Evolutionary conservation across 192 early-diverging fungal genomes (phyloP).

Genomic region (Coemansia sp.): DNA sequence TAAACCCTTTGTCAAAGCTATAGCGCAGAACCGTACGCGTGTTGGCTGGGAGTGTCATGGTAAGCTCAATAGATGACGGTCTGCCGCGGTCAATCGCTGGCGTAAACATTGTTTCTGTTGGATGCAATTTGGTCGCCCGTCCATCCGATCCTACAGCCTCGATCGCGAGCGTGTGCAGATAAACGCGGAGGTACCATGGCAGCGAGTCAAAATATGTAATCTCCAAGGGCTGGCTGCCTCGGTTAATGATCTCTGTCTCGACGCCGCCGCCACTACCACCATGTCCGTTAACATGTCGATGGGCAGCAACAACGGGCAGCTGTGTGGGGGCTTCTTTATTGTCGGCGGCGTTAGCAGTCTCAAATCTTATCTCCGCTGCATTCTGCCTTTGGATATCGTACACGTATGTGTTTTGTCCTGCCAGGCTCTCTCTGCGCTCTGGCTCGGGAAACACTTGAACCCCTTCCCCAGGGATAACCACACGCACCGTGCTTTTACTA

Average conservation of each 20-base stretch:
- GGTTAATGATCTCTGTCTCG: constrained; percentile 71
- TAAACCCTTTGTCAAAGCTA: constrained; percentile 87
- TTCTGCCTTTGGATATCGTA: constrained; percentile 31
- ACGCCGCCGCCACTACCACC: constrained; percentile 87
- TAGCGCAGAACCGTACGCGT: constrained; percentile 68
- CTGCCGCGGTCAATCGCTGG: constrained; percentile 76
- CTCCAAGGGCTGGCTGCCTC: constrained; percentile 41
- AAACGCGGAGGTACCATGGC: constrained; percentile 92
- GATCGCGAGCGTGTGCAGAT: constrained; percentile 81
- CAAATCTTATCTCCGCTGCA: constrained; percentile 14
- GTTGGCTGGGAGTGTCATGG: constrained; percentile 65
- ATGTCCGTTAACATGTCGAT: constrained; percentile 60
- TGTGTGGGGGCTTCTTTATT: constrained; percentile 3
- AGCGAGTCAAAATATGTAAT: constrained; percentile 74
- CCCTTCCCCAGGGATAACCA: constrained; percentile 17
- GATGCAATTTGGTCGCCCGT: constrained; percentile 3
- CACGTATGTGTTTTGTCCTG: constrained; percentile 11
- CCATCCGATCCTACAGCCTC: constrained; percentile 18
- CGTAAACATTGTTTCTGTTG: constrained; percentile 55
- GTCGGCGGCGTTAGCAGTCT: not conserved
- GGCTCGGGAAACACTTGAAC: constrained; percentile 21
- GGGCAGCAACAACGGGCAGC: constrained; percentile 26
- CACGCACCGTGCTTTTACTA: constrained; percentile 37
- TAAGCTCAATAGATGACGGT: constrained; percentile 77
- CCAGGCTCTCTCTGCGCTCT: constrained; percentile 1